These are phyloP conservation scores for Grosmannia clavigera DNA, from an alignment of 2,329 filamentous ascomycete species.

Conservation along the genomic window DNA sequence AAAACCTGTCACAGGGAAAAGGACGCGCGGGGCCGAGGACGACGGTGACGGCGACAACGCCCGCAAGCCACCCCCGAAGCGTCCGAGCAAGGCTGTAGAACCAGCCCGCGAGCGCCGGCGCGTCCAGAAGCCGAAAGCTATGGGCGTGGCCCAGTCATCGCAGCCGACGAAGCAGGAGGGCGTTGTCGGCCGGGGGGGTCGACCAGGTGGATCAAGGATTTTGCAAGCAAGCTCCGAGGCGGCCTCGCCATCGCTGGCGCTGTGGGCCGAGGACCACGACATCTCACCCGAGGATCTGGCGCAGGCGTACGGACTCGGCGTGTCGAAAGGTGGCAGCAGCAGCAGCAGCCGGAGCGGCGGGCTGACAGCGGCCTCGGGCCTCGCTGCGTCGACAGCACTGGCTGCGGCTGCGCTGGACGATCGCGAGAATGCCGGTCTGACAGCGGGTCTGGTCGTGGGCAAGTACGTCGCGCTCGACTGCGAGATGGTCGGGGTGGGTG, in stretches of 20 bases:
- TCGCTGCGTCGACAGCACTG: background rate
- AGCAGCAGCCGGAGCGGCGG: background rate
- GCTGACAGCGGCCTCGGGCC: background rate
- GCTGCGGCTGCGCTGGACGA: slow-evolving; percentile 2
- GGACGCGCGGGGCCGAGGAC: slow-evolving; percentile 21
- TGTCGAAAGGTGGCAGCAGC: slow-evolving; percentile 14
- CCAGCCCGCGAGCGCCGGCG: background rate
- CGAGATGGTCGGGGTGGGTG: slow-evolving; percentile 90
- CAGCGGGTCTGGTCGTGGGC: slow-evolving; percentile 54
- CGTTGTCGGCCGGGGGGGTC: background rate
- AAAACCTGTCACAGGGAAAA: slow-evolving; percentile 18
- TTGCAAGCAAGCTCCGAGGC: background rate
- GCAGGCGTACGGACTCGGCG: slow-evolving; percentile 46
- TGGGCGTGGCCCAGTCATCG: slow-evolving; percentile 46
- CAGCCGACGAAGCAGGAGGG: slow-evolving; percentile 21
- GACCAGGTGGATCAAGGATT: background rate
- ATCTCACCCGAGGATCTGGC: slow-evolving; percentile 48
- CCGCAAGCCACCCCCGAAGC: slow-evolving; percentile 12
- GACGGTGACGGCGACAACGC: slow-evolving; percentile 24
- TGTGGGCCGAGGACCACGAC: slow-evolving; percentile 50
- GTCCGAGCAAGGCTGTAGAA: background rate
- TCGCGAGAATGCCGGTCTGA: slow-evolving; percentile 51
- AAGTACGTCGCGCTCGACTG: slow-evolving; percentile 93
- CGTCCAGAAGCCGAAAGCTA: slow-evolving; percentile 16
- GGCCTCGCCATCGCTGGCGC: slow-evolving; percentile 39